These are phyloP conservation scores for Hypomontagnella submonticulosa DNA, from an alignment of 495 filamentous ascomycete genomes.

Conservation along the genomic window DNA sequence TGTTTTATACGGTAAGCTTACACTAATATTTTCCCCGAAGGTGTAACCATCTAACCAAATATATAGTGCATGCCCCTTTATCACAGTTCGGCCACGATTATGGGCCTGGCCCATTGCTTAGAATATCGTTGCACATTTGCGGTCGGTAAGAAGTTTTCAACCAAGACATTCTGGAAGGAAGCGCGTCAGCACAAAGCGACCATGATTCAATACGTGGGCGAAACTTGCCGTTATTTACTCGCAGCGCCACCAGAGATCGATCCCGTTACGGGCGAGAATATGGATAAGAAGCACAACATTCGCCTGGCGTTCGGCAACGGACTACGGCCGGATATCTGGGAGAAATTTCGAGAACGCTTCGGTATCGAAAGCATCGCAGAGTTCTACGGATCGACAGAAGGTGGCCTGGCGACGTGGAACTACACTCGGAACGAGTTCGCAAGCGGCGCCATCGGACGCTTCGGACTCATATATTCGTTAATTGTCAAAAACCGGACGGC, in stretches of 20 bases:
- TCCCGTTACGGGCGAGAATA: constrained; percentile 71
- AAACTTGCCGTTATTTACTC: constrained; percentile 91
- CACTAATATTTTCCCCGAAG: not conserved
- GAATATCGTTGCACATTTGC: constrained; percentile 71
- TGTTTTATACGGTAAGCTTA: constrained; percentile 79
- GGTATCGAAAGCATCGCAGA: constrained; percentile 82
- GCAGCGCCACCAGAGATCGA: constrained; percentile 73
- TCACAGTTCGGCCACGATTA: constrained; percentile 81
- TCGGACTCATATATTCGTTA: constrained; percentile 68
- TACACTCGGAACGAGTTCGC: constrained; percentile 77
- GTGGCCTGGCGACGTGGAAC: constrained; percentile 78
- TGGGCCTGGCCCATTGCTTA: constrained; percentile 73
- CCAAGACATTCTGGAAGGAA: constrained; percentile 83
- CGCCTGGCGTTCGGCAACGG: constrained; percentile 92
- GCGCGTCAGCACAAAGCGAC: constrained; percentile 78
- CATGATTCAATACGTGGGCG: constrained; percentile 93
- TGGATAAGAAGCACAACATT: constrained; percentile 82
- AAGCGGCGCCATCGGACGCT: constrained; percentile 83
- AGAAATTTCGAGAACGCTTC: constrained; percentile 86
- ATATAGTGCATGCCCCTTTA: constrained; percentile 90
- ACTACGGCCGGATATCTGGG: constrained; percentile 92
- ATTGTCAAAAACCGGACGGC: constrained; percentile 63
- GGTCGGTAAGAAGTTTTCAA: constrained; percentile 84
- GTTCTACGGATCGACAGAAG: constrained; percentile 93
- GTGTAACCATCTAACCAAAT: not conserved